Percentiles rank a stretch among this genome's conserved stretches.
These are phyloP conservation scores for Kandelia obovata DNA, from an alignment of 345 rosid genomes.

Conservation along the genomic window DNA sequence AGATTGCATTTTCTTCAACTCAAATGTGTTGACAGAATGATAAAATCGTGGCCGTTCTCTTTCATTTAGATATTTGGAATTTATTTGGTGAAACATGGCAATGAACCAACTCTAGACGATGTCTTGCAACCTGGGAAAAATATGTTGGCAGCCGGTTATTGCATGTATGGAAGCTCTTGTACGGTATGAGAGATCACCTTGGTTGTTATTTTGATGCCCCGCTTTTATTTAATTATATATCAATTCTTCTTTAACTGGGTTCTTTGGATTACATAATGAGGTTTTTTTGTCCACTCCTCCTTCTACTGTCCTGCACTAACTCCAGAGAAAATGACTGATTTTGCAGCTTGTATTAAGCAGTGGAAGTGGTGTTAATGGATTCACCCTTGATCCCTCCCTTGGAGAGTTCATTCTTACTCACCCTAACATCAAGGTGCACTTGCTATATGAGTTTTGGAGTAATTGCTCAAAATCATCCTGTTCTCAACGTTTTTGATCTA, in stretches of 20 bases:
- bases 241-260: neutral
- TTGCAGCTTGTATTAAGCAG: conserved; percentile 90
- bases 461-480: neutral
- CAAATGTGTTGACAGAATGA: conserved; percentile 5
- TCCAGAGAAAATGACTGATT: conserved; percentile 1
- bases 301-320: neutral
- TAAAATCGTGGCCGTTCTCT: conserved; percentile 20
- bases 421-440: conserved; percentile 84
- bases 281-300: neutral
- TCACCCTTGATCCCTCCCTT: conserved; percentile 96
- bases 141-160: conserved; percentile 95
- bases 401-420: conserved; percentile 97
- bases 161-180: conserved; percentile 99
- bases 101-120: conserved; percentile 72
- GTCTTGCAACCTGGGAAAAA: conserved; percentile 89
- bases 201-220: neutral
- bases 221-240: neutral
- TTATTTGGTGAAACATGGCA: conserved; percentile 58
- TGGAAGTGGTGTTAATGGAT: conserved; percentile 87
- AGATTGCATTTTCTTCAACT: neutral
- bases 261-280: neutral
- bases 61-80: conserved; percentile 85
- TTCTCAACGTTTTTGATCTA: neutral
- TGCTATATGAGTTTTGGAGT: conserved; percentile 3
- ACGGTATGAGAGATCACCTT: conserved; percentile 46